Conservation (phyloP, 805 yeast genomes). For the Wickerhamiella domercqiae region DNA sequence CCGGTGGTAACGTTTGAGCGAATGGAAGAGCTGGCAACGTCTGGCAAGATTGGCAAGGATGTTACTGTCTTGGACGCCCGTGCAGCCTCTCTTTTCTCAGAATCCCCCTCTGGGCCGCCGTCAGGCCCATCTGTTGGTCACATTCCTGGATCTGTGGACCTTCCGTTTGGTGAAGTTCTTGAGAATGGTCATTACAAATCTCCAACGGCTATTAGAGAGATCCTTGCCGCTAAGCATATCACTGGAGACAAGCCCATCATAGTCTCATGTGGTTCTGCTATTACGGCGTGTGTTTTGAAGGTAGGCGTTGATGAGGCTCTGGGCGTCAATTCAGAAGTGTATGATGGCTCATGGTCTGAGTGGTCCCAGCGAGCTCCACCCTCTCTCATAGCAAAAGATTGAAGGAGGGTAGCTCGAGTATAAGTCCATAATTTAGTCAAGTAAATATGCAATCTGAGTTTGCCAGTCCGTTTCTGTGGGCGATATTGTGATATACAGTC, state of each 20-base stretch:
- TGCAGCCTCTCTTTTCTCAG: constrained; percentile 56
- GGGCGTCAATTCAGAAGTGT: constrained; percentile 35
- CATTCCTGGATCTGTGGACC: constrained; percentile 59
- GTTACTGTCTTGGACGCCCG: constrained; percentile 71
- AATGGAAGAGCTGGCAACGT: constrained; percentile 40
- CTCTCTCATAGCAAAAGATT: constrained; percentile 29
- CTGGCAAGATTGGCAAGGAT: constrained; percentile 23
- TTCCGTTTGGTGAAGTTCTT: constrained; percentile 58
- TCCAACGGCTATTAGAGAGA: constrained; percentile 30
- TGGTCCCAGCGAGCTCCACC: constrained; percentile 65
- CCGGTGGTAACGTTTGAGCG: constrained; percentile 41
- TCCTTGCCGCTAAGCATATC: constrained; percentile 32
- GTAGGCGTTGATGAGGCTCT: constrained; percentile 49
- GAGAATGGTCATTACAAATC: constrained; percentile 32
- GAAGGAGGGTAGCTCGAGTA: no score
- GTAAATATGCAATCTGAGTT: no score
- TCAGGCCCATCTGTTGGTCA: constrained; percentile 83
- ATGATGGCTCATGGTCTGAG: constrained; percentile 59
- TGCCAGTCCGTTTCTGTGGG: no score
- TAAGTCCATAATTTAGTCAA: no score
- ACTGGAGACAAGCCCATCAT: constrained; percentile 45
- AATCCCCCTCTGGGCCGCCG: constrained; percentile 76
- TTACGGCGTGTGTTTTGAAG: constrained; percentile 78
- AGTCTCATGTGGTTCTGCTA: constrained; percentile 93
- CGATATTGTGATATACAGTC: no score